Conservation (phyloP, 345 rosid genomes). For the Bruguiera parviflora region DNA sequence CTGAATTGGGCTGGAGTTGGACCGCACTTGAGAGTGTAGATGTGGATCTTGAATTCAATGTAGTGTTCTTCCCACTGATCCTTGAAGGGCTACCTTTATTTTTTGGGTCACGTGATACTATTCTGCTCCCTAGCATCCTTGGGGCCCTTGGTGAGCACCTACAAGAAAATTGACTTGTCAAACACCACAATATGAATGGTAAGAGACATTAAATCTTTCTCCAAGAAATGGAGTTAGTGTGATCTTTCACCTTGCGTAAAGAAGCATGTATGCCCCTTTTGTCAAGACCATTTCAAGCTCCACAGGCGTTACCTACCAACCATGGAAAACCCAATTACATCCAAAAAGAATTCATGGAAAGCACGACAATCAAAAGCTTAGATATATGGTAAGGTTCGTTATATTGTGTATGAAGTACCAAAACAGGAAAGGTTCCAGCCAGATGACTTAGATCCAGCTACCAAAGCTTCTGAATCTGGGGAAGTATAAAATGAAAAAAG, state of each 20-base stretch:
- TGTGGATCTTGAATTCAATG: conserved; percentile 33
- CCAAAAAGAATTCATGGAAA: not conserved
- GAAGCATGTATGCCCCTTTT: conserved; percentile 82
- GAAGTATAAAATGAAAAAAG: too few relatives aligned
- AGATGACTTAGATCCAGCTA: too few relatives aligned
- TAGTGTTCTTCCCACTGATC: conserved; percentile 18
- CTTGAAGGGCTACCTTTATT: conserved; percentile 25
- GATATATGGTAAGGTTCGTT: not conserved
- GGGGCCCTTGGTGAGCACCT: conserved; percentile 81
- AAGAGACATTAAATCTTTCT: not conserved
- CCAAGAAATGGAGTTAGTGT: not conserved
- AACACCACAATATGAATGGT: conserved; percentile 5
- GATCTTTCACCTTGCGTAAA: conserved; percentile 72
- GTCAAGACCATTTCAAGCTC: conserved; percentile 66
- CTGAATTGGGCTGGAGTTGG: conserved; percentile 29
- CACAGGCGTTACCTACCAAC: conserved; percentile 59
- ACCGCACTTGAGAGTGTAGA: conserved; percentile 20
- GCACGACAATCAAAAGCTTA: not conserved
- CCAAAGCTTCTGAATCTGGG: too few relatives aligned
- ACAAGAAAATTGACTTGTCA: conserved; percentile 24
- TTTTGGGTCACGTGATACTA: conserved; percentile 27
- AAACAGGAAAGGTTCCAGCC: too few relatives aligned
- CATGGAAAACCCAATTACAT: conserved; percentile 19
- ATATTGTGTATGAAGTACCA: not conserved
- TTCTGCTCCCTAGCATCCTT: conserved; percentile 43